A percentile compares a stretch with the other conserved stretches of the same genome.
phyloP scores from a whole-genome alignment of 1,284 basidiomycete species.

The Polyporus tsugae region DNA sequence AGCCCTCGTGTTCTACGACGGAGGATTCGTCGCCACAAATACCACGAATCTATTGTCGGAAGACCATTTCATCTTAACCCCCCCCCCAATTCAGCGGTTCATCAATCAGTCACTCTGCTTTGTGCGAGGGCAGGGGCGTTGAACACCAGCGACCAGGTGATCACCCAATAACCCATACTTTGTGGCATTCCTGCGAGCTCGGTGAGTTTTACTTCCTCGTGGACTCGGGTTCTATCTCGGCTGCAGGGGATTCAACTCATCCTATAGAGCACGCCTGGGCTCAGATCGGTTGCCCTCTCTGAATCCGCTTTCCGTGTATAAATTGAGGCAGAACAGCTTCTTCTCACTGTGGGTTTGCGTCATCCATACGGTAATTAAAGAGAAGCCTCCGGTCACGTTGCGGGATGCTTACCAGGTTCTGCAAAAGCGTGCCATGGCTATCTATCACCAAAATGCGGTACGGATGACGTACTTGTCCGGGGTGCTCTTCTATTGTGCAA shows the following conservation, averaged over 20 bases:
- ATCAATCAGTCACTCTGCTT: no score
- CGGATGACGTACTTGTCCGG: background rate
- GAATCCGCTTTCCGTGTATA: background rate
- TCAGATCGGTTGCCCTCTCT: background rate
- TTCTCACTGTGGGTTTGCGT: background rate
- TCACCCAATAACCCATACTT: no score
- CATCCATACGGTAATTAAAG: background rate
- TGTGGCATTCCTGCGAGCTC: background rate
- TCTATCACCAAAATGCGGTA: background rate
- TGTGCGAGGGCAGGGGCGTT: no score
- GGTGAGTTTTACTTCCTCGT: background rate
- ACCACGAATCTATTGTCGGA: no score
- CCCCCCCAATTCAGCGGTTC: no score
- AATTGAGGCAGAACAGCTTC: background rate
- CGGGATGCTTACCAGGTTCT: background rate
- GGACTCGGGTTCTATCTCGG: background rate
- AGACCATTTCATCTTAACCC: no score
- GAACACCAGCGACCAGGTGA: no score
- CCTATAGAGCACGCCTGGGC: background rate
- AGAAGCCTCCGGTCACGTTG: background rate
- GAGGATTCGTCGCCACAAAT: no score
- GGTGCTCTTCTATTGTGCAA: background rate
- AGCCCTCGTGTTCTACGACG: no score
- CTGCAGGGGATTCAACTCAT: background rate
- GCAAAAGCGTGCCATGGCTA: background rate